These are phyloP conservation scores for Entomortierella parvispora DNA, from an alignment of 192 early-diverging fungal genomes.

Conservation along the genomic window DNA sequence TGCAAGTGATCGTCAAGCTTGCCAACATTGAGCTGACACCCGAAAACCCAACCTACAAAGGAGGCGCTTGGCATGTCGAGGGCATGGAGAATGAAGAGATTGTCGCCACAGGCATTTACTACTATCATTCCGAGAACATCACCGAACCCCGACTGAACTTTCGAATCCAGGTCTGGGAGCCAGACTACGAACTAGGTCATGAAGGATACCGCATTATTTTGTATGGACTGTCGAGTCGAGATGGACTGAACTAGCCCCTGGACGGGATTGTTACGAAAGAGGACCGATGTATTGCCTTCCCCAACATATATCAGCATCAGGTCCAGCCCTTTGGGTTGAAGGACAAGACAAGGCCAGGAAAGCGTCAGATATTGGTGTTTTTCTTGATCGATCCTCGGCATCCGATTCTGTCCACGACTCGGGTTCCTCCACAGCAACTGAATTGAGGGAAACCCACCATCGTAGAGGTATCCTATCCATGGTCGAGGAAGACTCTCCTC, in stretches of 20 bases:
- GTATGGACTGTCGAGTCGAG: conserved; percentile 53
- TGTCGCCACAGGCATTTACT: conserved; percentile 77
- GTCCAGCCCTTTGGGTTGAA: conserved; percentile 68
- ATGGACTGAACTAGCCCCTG: conserved; percentile 48
- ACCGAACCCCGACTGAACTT: conserved; percentile 64
- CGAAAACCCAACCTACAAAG: conserved; percentile 65
- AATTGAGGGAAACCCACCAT: no score
- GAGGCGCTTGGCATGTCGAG: conserved; percentile 75
- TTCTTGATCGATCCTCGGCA: conserved; percentile 75
- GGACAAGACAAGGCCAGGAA: conserved; percentile 59
- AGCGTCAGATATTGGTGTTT: conserved; percentile 74
- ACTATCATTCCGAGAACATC: conserved; percentile 77
- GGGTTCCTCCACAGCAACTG: conserved; percentile 74
- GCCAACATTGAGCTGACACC: conserved; percentile 71
- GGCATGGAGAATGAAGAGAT: conserved; percentile 78
- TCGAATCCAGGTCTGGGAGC: conserved; percentile 54
- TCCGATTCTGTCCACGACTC: conserved; percentile 61
- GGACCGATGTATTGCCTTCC: conserved; percentile 77
- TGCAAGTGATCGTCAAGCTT: conserved; percentile 69
- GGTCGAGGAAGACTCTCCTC: no score
- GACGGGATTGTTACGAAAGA: conserved; percentile 56
- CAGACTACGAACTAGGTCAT: conserved; percentile 41
- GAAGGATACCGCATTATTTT: conserved; percentile 21
- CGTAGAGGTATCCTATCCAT: no score
- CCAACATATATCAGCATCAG: conserved; percentile 79